Evolutionary conservation across 2,329 filamentous ascomycete species (phyloP).

Genomic region (Aspergillus sp.): DNA sequence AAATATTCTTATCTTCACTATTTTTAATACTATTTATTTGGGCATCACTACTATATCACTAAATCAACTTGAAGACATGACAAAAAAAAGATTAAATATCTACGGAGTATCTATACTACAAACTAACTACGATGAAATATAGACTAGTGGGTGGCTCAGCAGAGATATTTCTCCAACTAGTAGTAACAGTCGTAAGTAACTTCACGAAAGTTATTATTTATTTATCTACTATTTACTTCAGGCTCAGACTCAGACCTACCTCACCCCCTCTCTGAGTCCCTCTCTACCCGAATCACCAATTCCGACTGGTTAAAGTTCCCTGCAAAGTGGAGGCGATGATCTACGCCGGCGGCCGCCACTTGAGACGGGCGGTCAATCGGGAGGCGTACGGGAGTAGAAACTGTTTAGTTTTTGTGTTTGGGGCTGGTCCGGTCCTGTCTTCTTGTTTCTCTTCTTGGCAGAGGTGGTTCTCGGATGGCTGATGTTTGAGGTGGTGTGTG

Average conservation of each 20-base stretch:
- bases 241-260: no score
- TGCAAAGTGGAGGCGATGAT: slow-evolving; percentile 2
- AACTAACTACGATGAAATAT: no score
- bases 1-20: background rate
- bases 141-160: no score
- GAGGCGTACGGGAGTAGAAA: no score
- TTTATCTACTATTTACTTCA: no score
- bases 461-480: background rate
- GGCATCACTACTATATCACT: no score
- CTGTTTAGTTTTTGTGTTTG: background rate
- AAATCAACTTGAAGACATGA: no score
- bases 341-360: slow-evolving; percentile 1
- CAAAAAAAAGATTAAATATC: no score
- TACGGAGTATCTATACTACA: no score
- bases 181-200: background rate
- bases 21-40: no score
- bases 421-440: background rate
- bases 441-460: background rate
- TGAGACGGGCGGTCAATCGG: slow-evolving; percentile 1
- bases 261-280: no score
- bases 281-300: background rate
- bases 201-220: background rate
- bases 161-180: no score
- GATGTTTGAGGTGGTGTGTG: background rate
- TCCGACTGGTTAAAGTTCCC: background rate